Base-by-base conservation (phyloP, 106 monocot species). In the Apostasia ramifera region DNA sequence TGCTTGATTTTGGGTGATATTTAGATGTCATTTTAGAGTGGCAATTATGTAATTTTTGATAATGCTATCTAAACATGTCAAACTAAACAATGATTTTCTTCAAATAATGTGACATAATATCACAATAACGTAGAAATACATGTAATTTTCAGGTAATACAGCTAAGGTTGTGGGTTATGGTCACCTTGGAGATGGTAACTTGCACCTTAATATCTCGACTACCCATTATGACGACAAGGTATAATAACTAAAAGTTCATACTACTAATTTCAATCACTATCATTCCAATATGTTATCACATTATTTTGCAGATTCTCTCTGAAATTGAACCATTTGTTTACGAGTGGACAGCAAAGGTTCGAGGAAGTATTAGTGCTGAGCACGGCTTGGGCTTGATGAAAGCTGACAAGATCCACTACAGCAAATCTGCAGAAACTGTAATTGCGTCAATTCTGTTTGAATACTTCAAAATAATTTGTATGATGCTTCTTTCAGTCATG, bases 311-410 rank as follows among this genome's bases (percentile, higher is more conserved):
- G 95, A 72, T 92, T 53, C 66, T 97, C 52, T 71, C 82, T 64
- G 68, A 92, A 79, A 97, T 97, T 58, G 95, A 97, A 77, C 95
- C 95, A 13, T 97, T 92, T 70, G 84, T 97, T 39, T 97, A 92
- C 66, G 88, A 97, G 66, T 97, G 95, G 95, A 97, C 95, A 55
- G 82, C 89, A 60, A 70, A 55, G 5, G 86, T 92, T 49, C 69
- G 77, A 66, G 95, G 95, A 63, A 97, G 95, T 70, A 89, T 97
- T 48, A 97, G 95, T 66, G 95, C 95, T 47, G 95, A 97, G 78
- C 95, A 97, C 83, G 95, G 95, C 9, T 79, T 97, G 66, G 95
- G 95, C 42, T 53, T 87, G 55, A 97, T 97, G 95, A 97, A 97
- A 87, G 95, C 95, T 37, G 81, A 97, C 54, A 97, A 89, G 74